Percentiles rank a stretch among this genome's conserved stretches.
phyloP scores from a whole-genome alignment of 495 filamentous ascomycete species.

The Umbilicaria muhlenbergii region DNA sequence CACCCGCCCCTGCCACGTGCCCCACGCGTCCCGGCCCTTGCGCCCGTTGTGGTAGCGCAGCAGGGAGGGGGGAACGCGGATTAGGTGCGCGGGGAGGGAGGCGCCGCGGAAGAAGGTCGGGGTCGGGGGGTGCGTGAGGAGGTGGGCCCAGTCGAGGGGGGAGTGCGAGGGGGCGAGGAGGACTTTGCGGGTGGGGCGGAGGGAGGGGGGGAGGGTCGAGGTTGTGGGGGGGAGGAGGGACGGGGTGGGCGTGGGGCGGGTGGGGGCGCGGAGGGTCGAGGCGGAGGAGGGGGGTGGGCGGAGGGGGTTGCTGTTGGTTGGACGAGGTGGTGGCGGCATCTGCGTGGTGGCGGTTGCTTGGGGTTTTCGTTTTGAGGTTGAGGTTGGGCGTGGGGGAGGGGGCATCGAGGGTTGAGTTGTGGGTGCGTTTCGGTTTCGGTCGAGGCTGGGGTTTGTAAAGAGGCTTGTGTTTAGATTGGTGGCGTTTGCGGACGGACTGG shows the following conservation, averaged over 20 bases:
- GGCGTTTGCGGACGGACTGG: conserved; percentile 8
- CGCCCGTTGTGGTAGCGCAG: conserved; percentile 62
- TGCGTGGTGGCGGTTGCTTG: neutral
- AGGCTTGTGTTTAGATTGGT: conserved; percentile 5
- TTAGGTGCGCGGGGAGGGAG: conserved; percentile 32
- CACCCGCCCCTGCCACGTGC: conserved; percentile 65
- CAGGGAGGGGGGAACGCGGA: conserved; percentile 62
- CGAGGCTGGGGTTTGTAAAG: conserved; percentile 16
- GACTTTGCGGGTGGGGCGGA: conserved; percentile 38
- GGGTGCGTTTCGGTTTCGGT: conserved; percentile 8
- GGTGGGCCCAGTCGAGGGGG: conserved; percentile 87
- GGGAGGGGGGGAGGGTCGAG: conserved; percentile 20
- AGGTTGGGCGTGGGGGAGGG: neutral
- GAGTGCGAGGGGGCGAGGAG: conserved; percentile 74
- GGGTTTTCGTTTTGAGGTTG: neutral
- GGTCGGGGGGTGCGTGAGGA: conserved; percentile 44
- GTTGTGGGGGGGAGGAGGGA: conserved; percentile 17
- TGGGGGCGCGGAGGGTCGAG: conserved; percentile 24
- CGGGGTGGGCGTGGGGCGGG: conserved; percentile 24
- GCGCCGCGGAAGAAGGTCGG: conserved; percentile 49
- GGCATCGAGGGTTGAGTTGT: neutral
- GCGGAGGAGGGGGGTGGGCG: conserved; percentile 18
- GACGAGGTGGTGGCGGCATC: conserved; percentile 15
- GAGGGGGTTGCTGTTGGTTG: conserved; percentile 16
- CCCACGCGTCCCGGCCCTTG: conserved; percentile 78